phyloP scores from a whole-genome alignment of 2,329 filamentous ascomycete species.

The Ophiostoma tasmaniense region DNA sequence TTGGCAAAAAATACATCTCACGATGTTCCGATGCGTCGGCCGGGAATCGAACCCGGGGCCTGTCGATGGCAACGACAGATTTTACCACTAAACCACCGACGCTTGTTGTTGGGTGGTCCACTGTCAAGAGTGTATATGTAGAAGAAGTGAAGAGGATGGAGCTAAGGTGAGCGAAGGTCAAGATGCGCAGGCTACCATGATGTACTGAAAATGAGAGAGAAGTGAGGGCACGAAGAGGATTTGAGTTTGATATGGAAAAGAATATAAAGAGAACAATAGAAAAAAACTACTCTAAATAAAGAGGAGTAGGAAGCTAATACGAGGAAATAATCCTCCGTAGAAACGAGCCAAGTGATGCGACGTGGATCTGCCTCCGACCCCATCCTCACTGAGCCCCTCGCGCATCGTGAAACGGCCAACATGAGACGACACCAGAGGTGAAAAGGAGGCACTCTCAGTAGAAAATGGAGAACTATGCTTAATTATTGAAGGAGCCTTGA shows the following conservation, averaged over 20 bases:
- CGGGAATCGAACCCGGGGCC: conserved; percentile 8
- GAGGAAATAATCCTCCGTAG: neutral
- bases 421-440: conserved; percentile 1
- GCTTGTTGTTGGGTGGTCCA: neutral
- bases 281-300: neutral
- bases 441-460: neutral
- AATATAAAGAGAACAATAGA: neutral
- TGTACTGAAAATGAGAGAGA: neutral
- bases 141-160: neutral
- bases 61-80: conserved; percentile 5
- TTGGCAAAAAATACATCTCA: neutral
- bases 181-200: neutral
- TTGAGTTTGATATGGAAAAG: neutral
- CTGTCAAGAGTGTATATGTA: neutral
- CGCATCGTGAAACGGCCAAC: conserved; percentile 8
- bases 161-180: neutral
- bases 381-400: neutral
- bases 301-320: neutral
- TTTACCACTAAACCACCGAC: conserved; percentile 8
- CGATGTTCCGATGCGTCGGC: neutral
- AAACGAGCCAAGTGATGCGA: conserved; percentile 8
- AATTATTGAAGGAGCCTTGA: too few relatives aligned
- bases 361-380: conserved; percentile 6
- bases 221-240: neutral
- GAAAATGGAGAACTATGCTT: neutral